These are phyloP conservation scores for Camellia japonica DNA, from an alignment of 148 eudicot genomes.

Conservation along the genomic window DNA sequence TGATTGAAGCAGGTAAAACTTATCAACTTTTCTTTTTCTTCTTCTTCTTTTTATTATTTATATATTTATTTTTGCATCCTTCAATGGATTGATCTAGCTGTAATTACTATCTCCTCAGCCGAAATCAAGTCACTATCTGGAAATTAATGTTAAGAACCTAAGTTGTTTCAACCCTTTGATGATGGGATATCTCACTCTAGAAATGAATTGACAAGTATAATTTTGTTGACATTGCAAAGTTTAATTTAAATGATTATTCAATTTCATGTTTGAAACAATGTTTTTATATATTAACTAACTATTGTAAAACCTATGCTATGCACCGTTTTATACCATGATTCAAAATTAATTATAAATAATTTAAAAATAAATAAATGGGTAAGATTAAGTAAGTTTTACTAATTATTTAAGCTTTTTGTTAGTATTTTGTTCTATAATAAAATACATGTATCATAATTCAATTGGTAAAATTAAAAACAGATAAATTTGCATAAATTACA, in stretches of 20 bases:
- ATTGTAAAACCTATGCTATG: too few species aligned
- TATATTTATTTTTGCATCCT: neutral
- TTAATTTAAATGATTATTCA: neutral
- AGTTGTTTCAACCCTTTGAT: neutral
- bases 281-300: too few species aligned
- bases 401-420: too few species aligned
- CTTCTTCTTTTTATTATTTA: neutral
- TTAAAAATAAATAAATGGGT: too few species aligned
- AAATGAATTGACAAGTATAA: neutral
- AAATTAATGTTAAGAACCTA: neutral
- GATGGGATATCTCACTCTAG: neutral
- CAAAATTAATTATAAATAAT: too few species aligned
- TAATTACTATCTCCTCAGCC: neutral
- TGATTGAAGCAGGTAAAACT: too few species aligned
- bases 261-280: neutral
- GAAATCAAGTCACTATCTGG: neutral
- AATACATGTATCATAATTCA: too few species aligned
- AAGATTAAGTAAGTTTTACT: too few species aligned
- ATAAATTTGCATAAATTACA: too few species aligned
- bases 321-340: too few species aligned
- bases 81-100: neutral
- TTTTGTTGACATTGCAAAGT: neutral
- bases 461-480: too few species aligned
- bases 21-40: neutral
- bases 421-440: too few species aligned